These are phyloP conservation scores for Candida wancherniae DNA, from an alignment of 805 yeast genomes.

Conservation along the genomic window DNA sequence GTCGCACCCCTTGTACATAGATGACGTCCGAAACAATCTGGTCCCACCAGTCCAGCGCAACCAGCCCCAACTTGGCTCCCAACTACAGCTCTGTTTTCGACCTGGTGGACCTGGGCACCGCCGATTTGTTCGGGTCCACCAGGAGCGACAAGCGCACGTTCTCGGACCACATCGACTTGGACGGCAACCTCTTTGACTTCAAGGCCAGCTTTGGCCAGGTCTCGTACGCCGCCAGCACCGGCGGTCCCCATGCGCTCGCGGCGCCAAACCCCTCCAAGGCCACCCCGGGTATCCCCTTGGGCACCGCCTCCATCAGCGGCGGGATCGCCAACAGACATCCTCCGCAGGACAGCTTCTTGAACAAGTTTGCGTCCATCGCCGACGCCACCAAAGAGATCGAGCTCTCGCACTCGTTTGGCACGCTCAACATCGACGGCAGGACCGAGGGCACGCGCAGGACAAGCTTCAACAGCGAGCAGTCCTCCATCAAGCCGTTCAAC, in stretches of 20 bases:
- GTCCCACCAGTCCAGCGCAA: constrained; percentile 25
- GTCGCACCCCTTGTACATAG: constrained; percentile 20
- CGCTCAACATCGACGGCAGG: constrained; percentile 28
- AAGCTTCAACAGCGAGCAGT: constrained; percentile 38
- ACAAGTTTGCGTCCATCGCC: constrained; percentile 60
- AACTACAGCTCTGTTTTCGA: constrained; percentile 33
- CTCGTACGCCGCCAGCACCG: constrained; percentile 19
- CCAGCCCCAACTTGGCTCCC: constrained; percentile 17
- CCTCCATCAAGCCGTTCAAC: constrained; percentile 17
- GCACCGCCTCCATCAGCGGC: constrained; percentile 59
- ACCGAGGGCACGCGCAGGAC: constrained; percentile 40
- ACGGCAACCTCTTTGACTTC: constrained; percentile 40
- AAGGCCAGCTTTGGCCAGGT: constrained; percentile 35
- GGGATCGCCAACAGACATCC: constrained; percentile 47
- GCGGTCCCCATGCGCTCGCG: constrained; percentile 19
- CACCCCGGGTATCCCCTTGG: constrained; percentile 35
- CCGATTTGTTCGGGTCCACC: constrained; percentile 23
- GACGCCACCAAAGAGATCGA: constrained; percentile 69
- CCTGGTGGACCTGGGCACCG: constrained; percentile 39
- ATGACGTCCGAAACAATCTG: constrained; percentile 40
- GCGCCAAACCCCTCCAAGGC: constrained; percentile 13
- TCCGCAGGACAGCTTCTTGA: constrained; percentile 48
- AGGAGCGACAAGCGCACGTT: constrained; percentile 28
- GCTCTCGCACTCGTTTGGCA: constrained; percentile 40
- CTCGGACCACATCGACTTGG: constrained; percentile 45